These are phyloP conservation scores for Crotalaria pallida DNA, from an alignment of 306 rosid species.

Conservation along the genomic window DNA sequence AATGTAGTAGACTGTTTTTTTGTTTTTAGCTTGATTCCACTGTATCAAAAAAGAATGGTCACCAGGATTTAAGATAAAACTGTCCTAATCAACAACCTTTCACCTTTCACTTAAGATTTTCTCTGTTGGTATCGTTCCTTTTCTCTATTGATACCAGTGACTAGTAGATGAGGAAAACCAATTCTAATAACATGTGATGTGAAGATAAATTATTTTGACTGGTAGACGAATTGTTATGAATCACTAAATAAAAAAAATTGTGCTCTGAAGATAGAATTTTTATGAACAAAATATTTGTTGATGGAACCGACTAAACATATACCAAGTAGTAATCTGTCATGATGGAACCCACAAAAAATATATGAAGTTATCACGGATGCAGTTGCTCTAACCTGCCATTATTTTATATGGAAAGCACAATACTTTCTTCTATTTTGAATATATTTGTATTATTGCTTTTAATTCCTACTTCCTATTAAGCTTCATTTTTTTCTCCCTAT, in stretches of 20 bases:
- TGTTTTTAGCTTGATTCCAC: no score
- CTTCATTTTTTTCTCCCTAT: conserved; percentile 7
- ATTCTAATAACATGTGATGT: not conserved
- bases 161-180: not conserved
- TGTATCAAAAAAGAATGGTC: no score
- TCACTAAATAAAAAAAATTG: conserved; percentile 9
- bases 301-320: conserved; percentile 3
- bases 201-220: not conserved
- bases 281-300: conserved; percentile 11
- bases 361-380: no score
- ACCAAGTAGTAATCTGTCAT: no score
- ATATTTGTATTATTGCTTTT: not conserved
- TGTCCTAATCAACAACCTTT: no score
- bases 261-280: not conserved
- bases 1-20: no score
- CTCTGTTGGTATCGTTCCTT: no score
- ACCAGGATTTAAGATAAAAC: no score
- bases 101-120: no score
- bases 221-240: not conserved
- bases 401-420: not conserved
- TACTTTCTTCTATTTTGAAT: not conserved
- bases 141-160: not conserved
- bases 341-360: no score
- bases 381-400: not conserved
- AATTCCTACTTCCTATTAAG: not conserved